Evolutionary conservation across 441 rosid genomes (phyloP).

Genomic region (Populus tomentosa): DNA sequence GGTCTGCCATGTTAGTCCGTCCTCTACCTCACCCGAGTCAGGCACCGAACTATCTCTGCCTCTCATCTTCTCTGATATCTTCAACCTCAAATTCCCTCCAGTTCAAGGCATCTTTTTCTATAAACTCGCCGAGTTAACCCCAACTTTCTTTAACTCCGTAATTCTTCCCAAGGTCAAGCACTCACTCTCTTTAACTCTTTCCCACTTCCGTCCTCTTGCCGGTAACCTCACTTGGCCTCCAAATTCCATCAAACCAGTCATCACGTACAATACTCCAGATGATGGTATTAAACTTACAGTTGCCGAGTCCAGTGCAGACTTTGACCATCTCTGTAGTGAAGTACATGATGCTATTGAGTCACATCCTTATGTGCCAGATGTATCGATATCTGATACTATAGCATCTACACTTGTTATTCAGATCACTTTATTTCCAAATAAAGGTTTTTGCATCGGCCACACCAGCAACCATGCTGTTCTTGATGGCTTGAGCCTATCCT

Average conservation of each 20-base stretch:
- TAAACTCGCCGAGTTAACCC: conserved; percentile 15
- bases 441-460: conserved; percentile 35
- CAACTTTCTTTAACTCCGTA: conserved; percentile 24
- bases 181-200: conserved; percentile 24
- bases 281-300: conserved; percentile 31
- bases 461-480: conserved; percentile 29
- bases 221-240: conserved; percentile 26
- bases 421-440: conserved; percentile 33
- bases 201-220: conserved; percentile 24
- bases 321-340: conserved; percentile 10
- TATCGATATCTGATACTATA: conserved; percentile 14
- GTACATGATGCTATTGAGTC: conserved; percentile 18
- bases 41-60: conserved; percentile 21
- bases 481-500: conserved; percentile 24
- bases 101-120: conserved; percentile 33
- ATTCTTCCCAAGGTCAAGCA: conserved; percentile 37
- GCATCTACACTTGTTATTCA: conserved; percentile 25
- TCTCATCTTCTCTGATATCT: conserved; percentile 27
- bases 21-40: not conserved
- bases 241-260: conserved; percentile 13
- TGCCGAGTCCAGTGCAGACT: conserved; percentile 27
- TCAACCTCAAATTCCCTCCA: conserved; percentile 20
- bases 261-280: conserved; percentile 16
- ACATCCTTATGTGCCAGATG: conserved; percentile 21
- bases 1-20: too few species aligned